phyloP scores from a whole-genome alignment of 2,329 filamentous ascomycete species.

The Aspergillus vadensis region DNA sequence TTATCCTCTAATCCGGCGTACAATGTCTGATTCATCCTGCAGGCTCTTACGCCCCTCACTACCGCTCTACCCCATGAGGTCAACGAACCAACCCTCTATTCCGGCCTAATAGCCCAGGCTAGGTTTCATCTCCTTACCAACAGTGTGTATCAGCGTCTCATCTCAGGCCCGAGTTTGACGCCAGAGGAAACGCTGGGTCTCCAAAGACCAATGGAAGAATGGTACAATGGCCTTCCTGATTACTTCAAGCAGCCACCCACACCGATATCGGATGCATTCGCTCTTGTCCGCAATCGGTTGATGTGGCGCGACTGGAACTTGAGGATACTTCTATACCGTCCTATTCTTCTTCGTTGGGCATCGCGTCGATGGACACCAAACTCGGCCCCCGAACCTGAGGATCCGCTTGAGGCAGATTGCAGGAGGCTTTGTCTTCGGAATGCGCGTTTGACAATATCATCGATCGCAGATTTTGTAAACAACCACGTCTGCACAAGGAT shows the following conservation, averaged over 20 bases:
- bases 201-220: slow-evolving; percentile 47
- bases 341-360: slow-evolving; percentile 46
- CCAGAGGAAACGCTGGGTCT: slow-evolving; percentile 45
- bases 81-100: slow-evolving; percentile 46
- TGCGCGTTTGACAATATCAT: slow-evolving; percentile 44
- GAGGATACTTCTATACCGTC: slow-evolving; percentile 47
- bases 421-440: slow-evolving; percentile 44
- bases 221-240: slow-evolving; percentile 44
- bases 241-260: slow-evolving; percentile 43
- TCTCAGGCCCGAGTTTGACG: slow-evolving; percentile 45
- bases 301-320: slow-evolving; percentile 49
- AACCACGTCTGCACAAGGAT: slow-evolving; percentile 44
- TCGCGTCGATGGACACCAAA: slow-evolving; percentile 38
- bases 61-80: slow-evolving; percentile 41
- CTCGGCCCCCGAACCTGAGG: slow-evolving; percentile 31
- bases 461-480: slow-evolving; percentile 46
- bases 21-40: background rate
- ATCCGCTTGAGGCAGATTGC: slow-evolving; percentile 42
- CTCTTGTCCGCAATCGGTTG: slow-evolving; percentile 43
- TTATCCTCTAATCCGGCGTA: background rate
- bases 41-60: slow-evolving; percentile 42
- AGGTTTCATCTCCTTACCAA: slow-evolving; percentile 49
- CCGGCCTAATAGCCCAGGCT: slow-evolving; percentile 46
- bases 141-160: slow-evolving; percentile 47
- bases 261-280: slow-evolving; percentile 38